Percentiles rank a stretch among this genome's conserved stretches.
Evolutionary conservation across 1,284 basidiomycete genomes (phyloP).

Genomic region (Rhodotorula sp.): DNA sequence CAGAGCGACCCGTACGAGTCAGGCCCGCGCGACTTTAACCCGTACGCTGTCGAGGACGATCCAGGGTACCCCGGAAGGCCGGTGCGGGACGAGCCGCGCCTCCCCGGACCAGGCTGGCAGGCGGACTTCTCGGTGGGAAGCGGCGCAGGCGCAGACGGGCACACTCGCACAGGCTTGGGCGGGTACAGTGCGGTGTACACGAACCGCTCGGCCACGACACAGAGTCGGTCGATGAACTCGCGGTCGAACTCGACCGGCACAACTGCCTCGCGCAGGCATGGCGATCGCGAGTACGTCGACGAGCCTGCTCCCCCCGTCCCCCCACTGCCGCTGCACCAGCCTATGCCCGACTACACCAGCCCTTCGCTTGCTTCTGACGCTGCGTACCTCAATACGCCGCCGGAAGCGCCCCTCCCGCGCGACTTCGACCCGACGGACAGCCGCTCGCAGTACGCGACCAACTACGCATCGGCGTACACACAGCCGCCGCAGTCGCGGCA

Average conservation of each 20-base stretch:
- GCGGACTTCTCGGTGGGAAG: neutral
- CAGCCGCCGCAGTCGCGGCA: neutral
- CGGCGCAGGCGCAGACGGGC: neutral
- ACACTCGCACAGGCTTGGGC: neutral
- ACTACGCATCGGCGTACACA: neutral
- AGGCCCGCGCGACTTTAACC: slow-evolving; percentile 15
- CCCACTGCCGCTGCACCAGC: neutral
- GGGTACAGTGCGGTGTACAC: neutral
- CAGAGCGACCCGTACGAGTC: slow-evolving; percentile 2
- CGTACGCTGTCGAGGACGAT: neutral
- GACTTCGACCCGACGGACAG: slow-evolving; percentile 34
- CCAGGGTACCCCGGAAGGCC: neutral
- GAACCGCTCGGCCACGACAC: neutral
- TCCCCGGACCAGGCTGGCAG: neutral
- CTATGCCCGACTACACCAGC: neutral
- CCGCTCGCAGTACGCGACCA: neutral
- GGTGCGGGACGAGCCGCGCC: neutral
- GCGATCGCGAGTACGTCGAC: neutral
- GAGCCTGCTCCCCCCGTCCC: slow-evolving; percentile 3
- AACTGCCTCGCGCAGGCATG: neutral
- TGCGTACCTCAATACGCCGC: neutral
- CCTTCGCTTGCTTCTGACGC: neutral
- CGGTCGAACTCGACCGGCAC: neutral
- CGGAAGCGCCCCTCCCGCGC: slow-evolving; percentile 5
- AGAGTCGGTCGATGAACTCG: neutral